Evolutionary conservation across 1,284 basidiomycete genomes (phyloP), one percentile per base, ranked within the genome.

Genomic region (Austropuccinia psidii): DNA sequence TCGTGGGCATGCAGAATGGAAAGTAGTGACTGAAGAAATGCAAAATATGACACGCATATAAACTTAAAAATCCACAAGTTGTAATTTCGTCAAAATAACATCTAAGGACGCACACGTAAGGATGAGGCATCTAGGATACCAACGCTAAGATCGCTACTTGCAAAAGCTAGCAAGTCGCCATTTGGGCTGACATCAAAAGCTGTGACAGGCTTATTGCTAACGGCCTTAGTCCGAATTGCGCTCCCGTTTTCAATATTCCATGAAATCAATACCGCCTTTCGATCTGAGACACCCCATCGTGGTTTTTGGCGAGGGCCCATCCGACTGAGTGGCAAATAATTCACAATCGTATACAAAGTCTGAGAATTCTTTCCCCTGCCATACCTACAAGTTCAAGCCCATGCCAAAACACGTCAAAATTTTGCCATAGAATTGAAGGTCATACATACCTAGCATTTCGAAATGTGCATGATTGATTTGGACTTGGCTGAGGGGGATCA

Each of bases 1-100:
- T 93, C 91, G 81, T 98, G 96, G 0, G 94, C 90, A 80, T 92
- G 90, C 60, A 97, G 84, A 75, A 98, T 94, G 39, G 88, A 88
- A 39, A 92, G 82, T 9, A 94, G 81, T 0, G 93, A 92, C 92
- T 96, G 76, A 7, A 55, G 6, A 37, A 17, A 52, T 45, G 41
- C 24, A 11, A 29, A n/a, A n/a, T n/a, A n/a, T n/a, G n/a, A n/a
- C n/a, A n/a, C n/a, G n/a, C n/a, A n/a, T n/a, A n/a, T n/a, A n/a
- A n/a, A n/a, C n/a, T n/a, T n/a, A n/a, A n/a, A n/a, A n/a, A n/a
- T n/a, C 50, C 50, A 54, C 11, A 11, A 54, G 11, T 11, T 54
- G 24, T 19, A 15, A 19, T 35, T 29, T 64, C 21, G 50, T 45
- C 43, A 45, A n/a, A 45, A 45, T 13, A 11, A 45, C 19, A 54